Evolutionary conservation across 208 protist genomes (phyloP), one percentile per base, ranked within the genome.

Genomic region (Angomonas ambiguus): DNA sequence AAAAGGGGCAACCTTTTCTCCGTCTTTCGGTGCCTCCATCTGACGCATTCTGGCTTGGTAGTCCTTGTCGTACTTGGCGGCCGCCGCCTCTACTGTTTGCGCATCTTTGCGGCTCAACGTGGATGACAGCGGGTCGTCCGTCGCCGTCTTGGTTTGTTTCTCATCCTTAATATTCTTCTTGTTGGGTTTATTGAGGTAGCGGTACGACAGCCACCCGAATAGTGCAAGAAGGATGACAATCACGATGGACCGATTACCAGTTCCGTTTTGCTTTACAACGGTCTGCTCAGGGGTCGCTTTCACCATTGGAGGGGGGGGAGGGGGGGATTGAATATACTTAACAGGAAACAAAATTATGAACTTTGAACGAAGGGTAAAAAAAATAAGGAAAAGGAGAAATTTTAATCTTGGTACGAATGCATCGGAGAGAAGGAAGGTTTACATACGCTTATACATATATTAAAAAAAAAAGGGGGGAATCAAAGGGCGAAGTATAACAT

Each of bases 1-100:
- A 61, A 85, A 82, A 27, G 78, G 67, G 0, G 34, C 55, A 25
- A 73, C 67, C 18, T 48, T 20, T 30, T 59, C 59, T 22, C 62
- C 59, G 3, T 55, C 79, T 27, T 55, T 62, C 0, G 66, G 59
- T 58, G 51, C 70, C n/a, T 61, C 62, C 67, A 63, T 72, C 35
- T 61, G 18, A 35, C 27, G 48, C 70, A 77, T 77, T 30, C 53
- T 61, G 25, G 65, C 51, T 53, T 67, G 45, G 61, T 67, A 72
- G 4, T 69, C 57, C 22, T 66, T 41, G 62, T 53, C 51, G 72
- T 77, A 77, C 58, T 61, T 45, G 48, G 53, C 35, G 6, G 72
- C 65, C n/a, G 72, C 72, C 62, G 13, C 27, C 1, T 25, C 35
- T 8, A 77, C 30, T n/a, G 64, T 62, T 2, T 66, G 31, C 31